These are phyloP conservation scores for Neoconidiobolus thromboides DNA, from an alignment of 371 early-diverging fungal species.

Conservation along the genomic window DNA sequence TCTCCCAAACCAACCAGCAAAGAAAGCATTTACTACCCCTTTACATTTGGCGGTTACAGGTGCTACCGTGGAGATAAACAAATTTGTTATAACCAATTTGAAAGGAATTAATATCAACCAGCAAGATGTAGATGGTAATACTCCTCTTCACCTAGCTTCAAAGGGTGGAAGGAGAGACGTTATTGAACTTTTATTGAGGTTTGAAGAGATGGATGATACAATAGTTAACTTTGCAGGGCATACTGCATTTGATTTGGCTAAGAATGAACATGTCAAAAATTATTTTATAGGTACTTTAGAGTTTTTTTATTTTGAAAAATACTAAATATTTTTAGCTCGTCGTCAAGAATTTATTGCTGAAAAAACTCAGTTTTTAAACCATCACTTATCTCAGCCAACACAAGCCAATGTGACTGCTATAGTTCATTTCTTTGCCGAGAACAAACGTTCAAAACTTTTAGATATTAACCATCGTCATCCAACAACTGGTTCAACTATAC, in stretches of 20 bases:
- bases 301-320: neutral
- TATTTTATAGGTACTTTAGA: constrained; percentile 13
- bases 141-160: constrained; percentile 36
- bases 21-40: neutral
- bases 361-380: neutral
- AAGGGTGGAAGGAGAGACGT: constrained; percentile 29
- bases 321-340: neutral
- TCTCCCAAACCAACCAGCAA: no score
- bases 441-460: constrained; percentile 12
- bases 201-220: constrained; percentile 19
- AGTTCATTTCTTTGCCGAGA: neutral
- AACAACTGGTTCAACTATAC: constrained; percentile 28
- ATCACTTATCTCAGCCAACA: neutral
- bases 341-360: neutral
- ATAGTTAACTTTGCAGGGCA: constrained; percentile 19
- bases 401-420: neutral
- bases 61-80: constrained; percentile 12
- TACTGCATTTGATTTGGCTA: constrained; percentile 16
- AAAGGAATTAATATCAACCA: constrained; percentile 19
- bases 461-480: constrained; percentile 42
- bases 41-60: constrained; percentile 1
- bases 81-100: constrained; percentile 13
- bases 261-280: constrained; percentile 15
- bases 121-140: constrained; percentile 30
- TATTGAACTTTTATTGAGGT: constrained; percentile 21